Evolutionary conservation across 768 basidiomycete species (phyloP).

Genomic region (Rubroboletus pulcherrimus): DNA sequence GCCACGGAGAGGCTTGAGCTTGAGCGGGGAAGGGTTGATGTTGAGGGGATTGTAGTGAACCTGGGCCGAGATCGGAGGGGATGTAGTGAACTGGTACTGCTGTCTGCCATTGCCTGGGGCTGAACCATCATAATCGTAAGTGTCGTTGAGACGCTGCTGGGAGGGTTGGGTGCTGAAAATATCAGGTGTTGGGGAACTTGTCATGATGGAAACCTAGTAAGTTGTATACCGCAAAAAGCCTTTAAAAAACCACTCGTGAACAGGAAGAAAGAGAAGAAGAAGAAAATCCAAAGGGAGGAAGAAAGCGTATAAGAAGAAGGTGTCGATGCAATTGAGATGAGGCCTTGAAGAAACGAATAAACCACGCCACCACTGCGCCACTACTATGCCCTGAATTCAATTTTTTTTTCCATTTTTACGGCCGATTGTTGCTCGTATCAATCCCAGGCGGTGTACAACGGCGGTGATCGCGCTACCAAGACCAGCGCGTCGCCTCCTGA

Average conservation of each 20-base stretch:
- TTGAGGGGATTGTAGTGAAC: constrained; percentile 47
- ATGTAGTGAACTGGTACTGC: constrained; percentile 70
- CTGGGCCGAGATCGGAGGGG: constrained; percentile 53
- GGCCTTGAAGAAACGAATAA: constrained; percentile 15
- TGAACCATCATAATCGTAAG: constrained; percentile 78
- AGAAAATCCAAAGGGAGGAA: constrained; percentile 27
- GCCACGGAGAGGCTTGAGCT: constrained; percentile 65
- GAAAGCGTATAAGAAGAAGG: constrained; percentile 20
- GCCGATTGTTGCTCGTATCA: no score
- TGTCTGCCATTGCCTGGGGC: constrained; percentile 46
- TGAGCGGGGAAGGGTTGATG: constrained; percentile 66
- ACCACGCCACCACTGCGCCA: constrained; percentile 33
- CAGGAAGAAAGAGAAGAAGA: constrained; percentile 25
- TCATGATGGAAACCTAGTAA: constrained; percentile 52
- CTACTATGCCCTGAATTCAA: constrained; percentile 25
- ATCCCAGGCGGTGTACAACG: neutral
- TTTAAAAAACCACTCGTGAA: constrained; percentile 32
- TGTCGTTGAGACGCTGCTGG: constrained; percentile 80
- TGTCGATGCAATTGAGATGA: constrained; percentile 3
- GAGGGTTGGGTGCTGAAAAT: constrained; percentile 61
- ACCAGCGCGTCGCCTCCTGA: neutral
- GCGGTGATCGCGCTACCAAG: constrained; percentile 10
- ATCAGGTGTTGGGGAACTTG: constrained; percentile 72
- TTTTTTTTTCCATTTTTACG: neutral
- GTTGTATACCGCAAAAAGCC: constrained; percentile 10